Conservation (phyloP, 257 asterid genomes). For the Plantago major region DNA sequence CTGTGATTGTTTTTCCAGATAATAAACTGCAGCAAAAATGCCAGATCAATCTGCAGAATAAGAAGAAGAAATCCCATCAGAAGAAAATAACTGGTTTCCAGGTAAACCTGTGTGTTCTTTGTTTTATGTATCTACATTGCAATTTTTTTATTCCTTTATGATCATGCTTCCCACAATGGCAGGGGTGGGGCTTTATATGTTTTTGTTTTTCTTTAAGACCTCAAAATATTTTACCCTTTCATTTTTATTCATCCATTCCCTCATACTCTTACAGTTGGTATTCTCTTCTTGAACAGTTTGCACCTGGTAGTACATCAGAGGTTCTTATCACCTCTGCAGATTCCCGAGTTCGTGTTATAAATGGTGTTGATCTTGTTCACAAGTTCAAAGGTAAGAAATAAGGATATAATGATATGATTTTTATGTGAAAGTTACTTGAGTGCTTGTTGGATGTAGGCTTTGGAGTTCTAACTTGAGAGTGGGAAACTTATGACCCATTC, state of each 20-base stretch:
- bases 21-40: constrained; percentile 71
- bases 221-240: background rate
- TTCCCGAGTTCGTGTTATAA: constrained; percentile 82
- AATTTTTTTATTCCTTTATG: background rate
- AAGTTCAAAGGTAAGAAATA: constrained; percentile 75
- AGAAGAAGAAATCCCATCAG: constrained; percentile 87
- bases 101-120: constrained; percentile 38
- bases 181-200: background rate
- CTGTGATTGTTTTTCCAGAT: constrained; percentile 37
- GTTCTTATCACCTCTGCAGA: constrained; percentile 94
- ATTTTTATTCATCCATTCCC: background rate
- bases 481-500: background rate
- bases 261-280: constrained; percentile 24
- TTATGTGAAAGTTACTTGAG: constrained; percentile 5
- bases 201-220: background rate
- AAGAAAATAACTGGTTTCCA: constrained; percentile 99
- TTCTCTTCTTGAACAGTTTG: constrained; percentile 53
- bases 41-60: constrained; percentile 85
- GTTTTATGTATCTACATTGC: background rate
- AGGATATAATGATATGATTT: background rate
- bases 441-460: constrained; percentile 4
- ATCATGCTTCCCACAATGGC: background rate
- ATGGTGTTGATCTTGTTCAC: constrained; percentile 85
- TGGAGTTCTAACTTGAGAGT: background rate
- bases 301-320: constrained; percentile 92